Evolutionary conservation across 768 basidiomycete species (phyloP).

Genomic region (Holtermanniella nyarrowii): DNA sequence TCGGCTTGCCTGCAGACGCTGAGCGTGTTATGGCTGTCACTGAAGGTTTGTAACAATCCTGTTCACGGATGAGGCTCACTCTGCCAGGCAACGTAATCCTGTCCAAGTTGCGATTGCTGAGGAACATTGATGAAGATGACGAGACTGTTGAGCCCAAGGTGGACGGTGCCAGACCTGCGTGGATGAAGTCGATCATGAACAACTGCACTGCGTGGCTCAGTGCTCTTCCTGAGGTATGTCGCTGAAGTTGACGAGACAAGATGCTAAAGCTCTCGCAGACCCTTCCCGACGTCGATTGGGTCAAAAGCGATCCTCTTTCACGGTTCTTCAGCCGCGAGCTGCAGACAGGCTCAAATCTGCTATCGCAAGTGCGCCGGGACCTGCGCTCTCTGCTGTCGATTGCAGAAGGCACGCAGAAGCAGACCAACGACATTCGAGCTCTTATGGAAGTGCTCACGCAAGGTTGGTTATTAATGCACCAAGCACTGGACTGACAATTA

Average conservation of each 20-base stretch:
- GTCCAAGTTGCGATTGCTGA: conserved; percentile 83
- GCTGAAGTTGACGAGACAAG: not conserved
- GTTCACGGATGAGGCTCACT: conserved; percentile 1
- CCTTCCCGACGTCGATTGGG: no score
- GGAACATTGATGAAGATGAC: conserved; percentile 41
- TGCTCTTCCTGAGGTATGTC: conserved; percentile 60
- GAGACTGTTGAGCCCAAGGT: conserved; percentile 1
- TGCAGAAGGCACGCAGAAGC: conserved; percentile 77
- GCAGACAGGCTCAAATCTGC: conserved; percentile 63
- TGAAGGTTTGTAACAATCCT: conserved; percentile 54
- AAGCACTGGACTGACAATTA: conserved; percentile 38
- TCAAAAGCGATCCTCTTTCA: conserved; percentile 58
- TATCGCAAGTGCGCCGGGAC: conserved; percentile 70
- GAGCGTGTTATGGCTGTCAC: conserved; percentile 83
- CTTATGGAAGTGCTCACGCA: conserved; percentile 83
- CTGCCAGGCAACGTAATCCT: conserved; percentile 47
- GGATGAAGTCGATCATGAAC: conserved; percentile 80
- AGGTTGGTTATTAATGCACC: conserved; percentile 47
- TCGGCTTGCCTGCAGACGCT: conserved; percentile 82
- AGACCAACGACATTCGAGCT: conserved; percentile 89
- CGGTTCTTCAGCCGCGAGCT: conserved; percentile 83
- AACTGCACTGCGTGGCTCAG: conserved; percentile 76
- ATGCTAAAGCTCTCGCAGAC: conserved; percentile 44
- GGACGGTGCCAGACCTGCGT: conserved; percentile 60
- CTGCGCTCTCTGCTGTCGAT: conserved; percentile 71